These are phyloP conservation scores for Solanum medicagineum DNA, from an alignment of 257 asterid species.

Conservation along the genomic window DNA sequence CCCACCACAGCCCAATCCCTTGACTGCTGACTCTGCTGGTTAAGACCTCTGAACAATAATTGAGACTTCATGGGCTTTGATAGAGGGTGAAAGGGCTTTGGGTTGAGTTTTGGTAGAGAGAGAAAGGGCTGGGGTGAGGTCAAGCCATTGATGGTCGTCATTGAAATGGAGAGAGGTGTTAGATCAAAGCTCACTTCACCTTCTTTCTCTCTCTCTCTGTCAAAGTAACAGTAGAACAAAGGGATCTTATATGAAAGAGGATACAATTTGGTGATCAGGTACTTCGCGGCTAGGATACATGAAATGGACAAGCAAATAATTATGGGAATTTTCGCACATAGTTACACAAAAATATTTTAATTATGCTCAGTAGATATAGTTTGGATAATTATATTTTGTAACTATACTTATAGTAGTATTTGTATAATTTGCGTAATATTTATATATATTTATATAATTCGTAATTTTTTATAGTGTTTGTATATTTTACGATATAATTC, in stretches of 20 bases:
- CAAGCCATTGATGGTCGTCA: conserved; percentile 34
- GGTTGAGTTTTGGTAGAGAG: conserved; percentile 31
- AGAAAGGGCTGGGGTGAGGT: conserved; percentile 27
- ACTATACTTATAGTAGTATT: too few relatives aligned
- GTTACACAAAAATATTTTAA: too few relatives aligned
- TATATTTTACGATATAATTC: too few relatives aligned
- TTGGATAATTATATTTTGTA: too few relatives aligned
- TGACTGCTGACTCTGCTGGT: conserved; percentile 1
- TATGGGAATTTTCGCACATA: too few relatives aligned
- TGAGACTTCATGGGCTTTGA: conserved; percentile 4
- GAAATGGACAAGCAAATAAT: too few relatives aligned
- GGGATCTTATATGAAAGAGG: background rate
- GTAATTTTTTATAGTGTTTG: too few relatives aligned
- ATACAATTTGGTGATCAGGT: background rate
- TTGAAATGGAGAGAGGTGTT: conserved; percentile 2
- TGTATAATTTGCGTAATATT: too few relatives aligned
- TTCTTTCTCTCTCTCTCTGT: background rate
- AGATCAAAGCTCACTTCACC: background rate
- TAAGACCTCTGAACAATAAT: background rate
- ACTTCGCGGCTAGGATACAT: background rate
- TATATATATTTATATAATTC: too few relatives aligned
- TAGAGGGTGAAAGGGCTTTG: conserved; percentile 10
- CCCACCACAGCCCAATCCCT: conserved; percentile 15
- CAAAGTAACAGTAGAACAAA: background rate
- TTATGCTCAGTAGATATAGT: too few relatives aligned